These are phyloP conservation scores for Lathyrus sativus DNA, from an alignment of 306 rosid genomes.

Conservation along the genomic window DNA sequence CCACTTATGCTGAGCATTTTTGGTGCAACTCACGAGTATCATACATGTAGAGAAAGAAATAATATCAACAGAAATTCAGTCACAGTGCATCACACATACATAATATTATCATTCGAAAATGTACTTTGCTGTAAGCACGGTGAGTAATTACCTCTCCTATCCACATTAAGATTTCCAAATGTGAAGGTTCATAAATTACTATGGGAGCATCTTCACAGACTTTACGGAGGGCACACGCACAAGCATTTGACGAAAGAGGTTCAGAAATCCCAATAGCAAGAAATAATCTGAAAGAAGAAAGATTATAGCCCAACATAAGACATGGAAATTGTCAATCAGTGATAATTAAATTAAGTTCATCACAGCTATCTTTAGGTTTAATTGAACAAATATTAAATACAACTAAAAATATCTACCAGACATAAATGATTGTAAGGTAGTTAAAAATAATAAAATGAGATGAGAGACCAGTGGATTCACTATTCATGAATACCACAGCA, in stretches of 20 bases:
- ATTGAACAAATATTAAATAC: slow-evolving; percentile 17
- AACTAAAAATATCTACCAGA: slow-evolving; percentile 19
- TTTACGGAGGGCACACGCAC: slow-evolving; percentile 88
- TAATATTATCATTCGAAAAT: slow-evolving; percentile 33
- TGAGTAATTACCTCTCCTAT: slow-evolving; percentile 82
- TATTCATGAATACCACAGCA: slow-evolving; percentile 25
- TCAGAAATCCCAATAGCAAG: slow-evolving; percentile 88
- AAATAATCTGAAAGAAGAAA: slow-evolving; percentile 71
- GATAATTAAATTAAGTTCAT: slow-evolving; percentile 28
- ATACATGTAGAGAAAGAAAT: slow-evolving; percentile 18
- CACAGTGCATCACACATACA: slow-evolving; percentile 14
- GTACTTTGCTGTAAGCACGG: slow-evolving; percentile 21
- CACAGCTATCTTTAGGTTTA: slow-evolving; percentile 33
- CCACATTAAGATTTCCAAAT: slow-evolving; percentile 95
- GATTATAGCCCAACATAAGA: slow-evolving; percentile 40
- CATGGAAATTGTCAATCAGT: slow-evolving; percentile 34
- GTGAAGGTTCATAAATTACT: slow-evolving; percentile 81
- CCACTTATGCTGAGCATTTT: slow-evolving; percentile 10
- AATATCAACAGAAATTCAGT: slow-evolving; percentile 23
- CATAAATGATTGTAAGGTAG: slow-evolving; percentile 25
- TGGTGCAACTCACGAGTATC: background rate
- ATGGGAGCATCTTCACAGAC: slow-evolving; percentile 87
- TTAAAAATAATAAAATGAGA: slow-evolving; percentile 21
- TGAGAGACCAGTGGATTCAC: slow-evolving; percentile 1
- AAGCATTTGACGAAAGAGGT: slow-evolving; percentile 78